phyloP scores from a whole-genome alignment of 73 alveolate genomes.

The Uronychia setigera region DNA sequence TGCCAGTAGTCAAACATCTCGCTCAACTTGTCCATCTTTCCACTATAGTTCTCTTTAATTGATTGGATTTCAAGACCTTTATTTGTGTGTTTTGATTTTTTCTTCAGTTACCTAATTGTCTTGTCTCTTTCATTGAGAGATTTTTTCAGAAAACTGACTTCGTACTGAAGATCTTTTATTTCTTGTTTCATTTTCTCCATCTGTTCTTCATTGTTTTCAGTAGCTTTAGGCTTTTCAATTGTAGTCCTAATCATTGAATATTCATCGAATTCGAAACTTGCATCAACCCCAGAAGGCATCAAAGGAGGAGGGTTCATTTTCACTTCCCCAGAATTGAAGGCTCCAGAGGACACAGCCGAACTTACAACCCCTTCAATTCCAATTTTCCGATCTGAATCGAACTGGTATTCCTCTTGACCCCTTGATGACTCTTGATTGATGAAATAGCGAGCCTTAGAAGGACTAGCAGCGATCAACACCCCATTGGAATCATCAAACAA shows the following conservation, averaged over 20 bases:
- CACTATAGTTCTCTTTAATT: too few relatives aligned
- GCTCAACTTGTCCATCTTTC: too few relatives aligned
- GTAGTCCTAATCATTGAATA: not conserved
- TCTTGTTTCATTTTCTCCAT: not conserved
- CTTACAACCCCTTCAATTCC: too few relatives aligned
- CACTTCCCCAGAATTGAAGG: not conserved
- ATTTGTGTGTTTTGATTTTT: not conserved
- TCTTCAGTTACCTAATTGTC: not conserved
- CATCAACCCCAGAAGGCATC: constrained; percentile 1
- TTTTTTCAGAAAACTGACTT: not conserved
- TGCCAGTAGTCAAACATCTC: too few relatives aligned
- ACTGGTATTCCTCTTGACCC: too few relatives aligned
- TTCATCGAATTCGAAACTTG: not conserved
- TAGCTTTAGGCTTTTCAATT: not conserved
- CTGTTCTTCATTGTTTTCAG: not conserved
- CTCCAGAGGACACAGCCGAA: too few relatives aligned
- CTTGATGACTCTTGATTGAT: too few relatives aligned
- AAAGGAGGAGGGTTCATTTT: not conserved
- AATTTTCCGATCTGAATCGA: too few relatives aligned
- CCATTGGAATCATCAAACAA: too few relatives aligned
- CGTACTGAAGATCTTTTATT: not conserved
- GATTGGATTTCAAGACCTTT: too few relatives aligned
- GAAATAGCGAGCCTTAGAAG: too few relatives aligned
- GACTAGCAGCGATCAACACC: too few relatives aligned
- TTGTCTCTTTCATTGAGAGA: not conserved